phyloP scores from a whole-genome alignment of 2,329 filamentous ascomycete species.

The Colletotrichum siamense region DNA sequence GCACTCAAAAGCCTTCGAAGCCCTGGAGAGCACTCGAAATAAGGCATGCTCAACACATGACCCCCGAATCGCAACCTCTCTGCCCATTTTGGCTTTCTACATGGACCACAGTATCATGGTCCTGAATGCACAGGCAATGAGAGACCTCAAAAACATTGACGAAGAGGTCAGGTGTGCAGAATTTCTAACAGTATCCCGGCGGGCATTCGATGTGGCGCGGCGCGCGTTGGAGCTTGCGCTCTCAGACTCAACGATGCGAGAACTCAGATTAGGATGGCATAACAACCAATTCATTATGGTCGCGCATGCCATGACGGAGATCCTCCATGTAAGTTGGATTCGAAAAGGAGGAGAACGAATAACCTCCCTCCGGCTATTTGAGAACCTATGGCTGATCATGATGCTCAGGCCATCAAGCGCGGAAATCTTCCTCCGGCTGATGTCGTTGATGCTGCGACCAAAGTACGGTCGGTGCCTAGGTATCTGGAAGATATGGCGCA shows the following conservation, averaged over 20 bases:
- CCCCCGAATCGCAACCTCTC: neutral
- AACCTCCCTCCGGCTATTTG: neutral
- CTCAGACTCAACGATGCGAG: slow-evolving; percentile 10
- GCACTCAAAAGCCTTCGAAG: slow-evolving; percentile 22
- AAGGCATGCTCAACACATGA: neutral
- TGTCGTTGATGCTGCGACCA: neutral
- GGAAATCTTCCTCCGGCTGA: neutral
- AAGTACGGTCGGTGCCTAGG: neutral
- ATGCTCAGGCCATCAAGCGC: neutral
- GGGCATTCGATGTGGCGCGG: neutral
- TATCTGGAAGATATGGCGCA: neutral
- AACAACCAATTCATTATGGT: slow-evolving; percentile 31
- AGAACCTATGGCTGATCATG: neutral
- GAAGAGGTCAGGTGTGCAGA: neutral
- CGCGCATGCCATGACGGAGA: slow-evolving; percentile 28
- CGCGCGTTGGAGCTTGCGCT: neutral
- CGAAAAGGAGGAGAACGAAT: neutral
- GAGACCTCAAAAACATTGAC: slow-evolving; percentile 25
- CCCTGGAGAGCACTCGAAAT: neutral
- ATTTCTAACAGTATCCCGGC: neutral
- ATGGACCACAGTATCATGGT: slow-evolving; percentile 30
- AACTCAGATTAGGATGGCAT: slow-evolving; percentile 27
- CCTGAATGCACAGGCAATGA: slow-evolving; percentile 28
- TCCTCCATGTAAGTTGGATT: slow-evolving; percentile 15
- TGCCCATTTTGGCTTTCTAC: slow-evolving; percentile 27